Conservation (phyloP, 208 protist species). For the Trypanosomatidae sp. region DNA sequence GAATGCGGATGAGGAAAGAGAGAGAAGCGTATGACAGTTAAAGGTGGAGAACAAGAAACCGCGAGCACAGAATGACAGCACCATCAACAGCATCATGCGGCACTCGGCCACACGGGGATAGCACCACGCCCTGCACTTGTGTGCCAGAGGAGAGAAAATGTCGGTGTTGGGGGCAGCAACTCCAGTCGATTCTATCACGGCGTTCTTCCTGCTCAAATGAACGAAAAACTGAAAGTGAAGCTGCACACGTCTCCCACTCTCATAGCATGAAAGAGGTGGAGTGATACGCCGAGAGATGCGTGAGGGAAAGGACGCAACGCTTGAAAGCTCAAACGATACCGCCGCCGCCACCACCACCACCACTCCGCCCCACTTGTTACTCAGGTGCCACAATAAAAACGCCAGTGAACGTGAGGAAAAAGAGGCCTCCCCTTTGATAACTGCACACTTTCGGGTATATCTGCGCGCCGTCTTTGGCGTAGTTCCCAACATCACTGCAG, state of each 20-base stretch:
- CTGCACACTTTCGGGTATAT: neutral
- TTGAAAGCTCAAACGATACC: neutral
- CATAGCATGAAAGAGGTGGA: neutral
- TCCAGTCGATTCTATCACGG: neutral
- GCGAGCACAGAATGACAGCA: neutral
- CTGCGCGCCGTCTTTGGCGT: neutral
- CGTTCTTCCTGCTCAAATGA: neutral
- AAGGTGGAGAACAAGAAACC: neutral
- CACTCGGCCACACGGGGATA: neutral
- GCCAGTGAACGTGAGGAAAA: neutral
- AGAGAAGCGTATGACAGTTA: neutral
- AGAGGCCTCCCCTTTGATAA: neutral
- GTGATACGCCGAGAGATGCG: neutral
- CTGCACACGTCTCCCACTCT: neutral
- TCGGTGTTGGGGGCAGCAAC: neutral
- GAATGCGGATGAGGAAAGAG: neutral
- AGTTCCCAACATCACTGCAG: neutral
- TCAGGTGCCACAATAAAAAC: neutral
- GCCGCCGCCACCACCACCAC: neutral
- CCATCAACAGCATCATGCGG: neutral
- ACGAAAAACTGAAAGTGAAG: neutral
- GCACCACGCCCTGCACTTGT: neutral
- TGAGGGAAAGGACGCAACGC: neutral
- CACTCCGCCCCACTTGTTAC: neutral
- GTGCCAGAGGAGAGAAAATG: neutral